Evolutionary conservation across 2,329 filamentous ascomycete species (phyloP).

Genomic region (Cladobotryum protrusum): DNA sequence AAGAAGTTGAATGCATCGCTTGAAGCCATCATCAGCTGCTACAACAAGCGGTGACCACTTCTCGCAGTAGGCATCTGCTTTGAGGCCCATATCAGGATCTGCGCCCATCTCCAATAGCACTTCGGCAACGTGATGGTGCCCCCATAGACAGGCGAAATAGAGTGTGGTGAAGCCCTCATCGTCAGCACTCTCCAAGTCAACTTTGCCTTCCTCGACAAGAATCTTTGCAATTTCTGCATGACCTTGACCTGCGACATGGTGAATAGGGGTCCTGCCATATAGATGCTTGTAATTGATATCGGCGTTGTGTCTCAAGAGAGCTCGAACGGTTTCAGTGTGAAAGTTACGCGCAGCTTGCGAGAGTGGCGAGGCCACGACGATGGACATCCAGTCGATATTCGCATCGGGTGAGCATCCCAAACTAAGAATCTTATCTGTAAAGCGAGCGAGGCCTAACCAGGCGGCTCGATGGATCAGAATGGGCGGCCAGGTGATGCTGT

Average conservation of each 20-base stretch:
- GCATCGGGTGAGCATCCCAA: constrained; percentile 6
- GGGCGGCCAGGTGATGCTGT: constrained; percentile 6
- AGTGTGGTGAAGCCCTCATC: constrained; percentile 8
- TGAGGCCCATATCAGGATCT: constrained; percentile 12
- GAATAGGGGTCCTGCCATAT: constrained; percentile 1
- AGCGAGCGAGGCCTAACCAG: constrained; percentile 10
- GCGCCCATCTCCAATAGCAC: constrained; percentile 7
- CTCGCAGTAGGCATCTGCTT: background rate
- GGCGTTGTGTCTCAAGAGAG: constrained; percentile 9
- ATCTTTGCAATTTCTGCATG: constrained; percentile 9
- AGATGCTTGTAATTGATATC: background rate
- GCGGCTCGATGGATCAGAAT: constrained; percentile 6
- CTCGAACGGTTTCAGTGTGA: constrained; percentile 5
- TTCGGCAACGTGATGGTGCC: constrained; percentile 7
- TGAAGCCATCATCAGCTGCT: constrained; percentile 10
- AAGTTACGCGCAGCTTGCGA: constrained; percentile 8
- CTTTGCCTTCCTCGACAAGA: constrained; percentile 10
- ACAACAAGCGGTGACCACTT: constrained; percentile 11
- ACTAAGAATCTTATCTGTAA: constrained; percentile 9
- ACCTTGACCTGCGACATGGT: constrained; percentile 8
- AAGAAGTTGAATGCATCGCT: constrained; percentile 12
- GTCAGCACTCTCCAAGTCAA: constrained; percentile 6
- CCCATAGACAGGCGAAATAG: constrained; percentile 10
- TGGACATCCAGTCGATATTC: constrained; percentile 2
- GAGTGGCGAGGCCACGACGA: constrained; percentile 6